These are phyloP conservation scores for Evernia prunastri DNA, from an alignment of 495 filamentous ascomycete genomes.

Conservation along the genomic window DNA sequence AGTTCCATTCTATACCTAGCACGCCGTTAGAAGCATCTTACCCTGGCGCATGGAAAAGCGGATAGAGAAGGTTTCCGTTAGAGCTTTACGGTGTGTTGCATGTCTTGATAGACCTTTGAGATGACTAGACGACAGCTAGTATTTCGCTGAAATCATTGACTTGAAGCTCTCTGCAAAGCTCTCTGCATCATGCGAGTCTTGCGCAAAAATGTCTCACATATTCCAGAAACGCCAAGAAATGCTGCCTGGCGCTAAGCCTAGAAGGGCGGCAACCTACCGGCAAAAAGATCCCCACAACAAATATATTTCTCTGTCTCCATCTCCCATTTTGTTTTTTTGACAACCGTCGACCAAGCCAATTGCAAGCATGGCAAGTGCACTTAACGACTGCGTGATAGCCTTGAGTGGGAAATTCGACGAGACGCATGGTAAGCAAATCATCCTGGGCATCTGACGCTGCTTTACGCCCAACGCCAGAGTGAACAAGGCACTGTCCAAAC, in stretches of 20 bases:
- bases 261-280: not conserved
- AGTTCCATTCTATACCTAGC: slow-evolving; percentile 47
- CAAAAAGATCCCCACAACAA: not conserved
- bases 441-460: slow-evolving; percentile 16
- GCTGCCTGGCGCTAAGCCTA: slow-evolving; percentile 3
- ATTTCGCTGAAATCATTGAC: not conserved
- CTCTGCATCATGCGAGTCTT: not conserved
- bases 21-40: slow-evolving; percentile 42
- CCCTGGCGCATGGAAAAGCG: slow-evolving; percentile 13
- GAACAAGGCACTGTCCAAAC: not conserved
- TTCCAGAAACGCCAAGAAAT: slow-evolving; percentile 1
- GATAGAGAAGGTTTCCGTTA: slow-evolving; percentile 13
- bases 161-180: not conserved
- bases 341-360: not conserved
- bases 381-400: slow-evolving; percentile 47
- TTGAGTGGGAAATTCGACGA: slow-evolving; percentile 54
- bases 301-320: not conserved
- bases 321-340: not conserved
- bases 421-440: slow-evolving; percentile 45
- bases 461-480: not conserved
- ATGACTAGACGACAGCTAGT: slow-evolving; percentile 8
- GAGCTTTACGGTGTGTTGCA: not conserved
- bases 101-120: not conserved
- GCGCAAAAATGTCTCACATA: slow-evolving; percentile 1
- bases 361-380: slow-evolving; percentile 30